Evolutionary conservation across 108 stramenopile genomes (phyloP).

Genomic region (Cyclotella atomus): DNA sequence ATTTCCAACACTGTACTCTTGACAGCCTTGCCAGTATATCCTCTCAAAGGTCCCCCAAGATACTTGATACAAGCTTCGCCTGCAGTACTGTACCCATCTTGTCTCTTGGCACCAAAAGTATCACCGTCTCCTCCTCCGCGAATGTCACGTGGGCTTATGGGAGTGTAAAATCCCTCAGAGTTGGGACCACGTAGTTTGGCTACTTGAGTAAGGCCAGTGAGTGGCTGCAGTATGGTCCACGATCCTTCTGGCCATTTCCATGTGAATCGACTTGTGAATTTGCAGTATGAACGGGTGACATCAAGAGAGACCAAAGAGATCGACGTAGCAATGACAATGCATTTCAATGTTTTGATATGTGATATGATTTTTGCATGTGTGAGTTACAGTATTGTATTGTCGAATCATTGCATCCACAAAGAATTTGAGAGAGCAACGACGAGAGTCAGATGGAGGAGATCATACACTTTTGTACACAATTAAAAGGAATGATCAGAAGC

Average conservation of each 20-base stretch:
- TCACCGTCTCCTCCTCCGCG: slow-evolving; percentile 78
- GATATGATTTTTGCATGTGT: no score
- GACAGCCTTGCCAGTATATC: slow-evolving; percentile 65
- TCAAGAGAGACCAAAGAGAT: background rate
- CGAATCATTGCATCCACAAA: no score
- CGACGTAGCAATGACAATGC: background rate
- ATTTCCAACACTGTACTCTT: slow-evolving; percentile 72
- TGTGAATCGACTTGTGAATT: slow-evolving; percentile 19
- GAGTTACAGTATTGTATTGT: no score
- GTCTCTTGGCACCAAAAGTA: slow-evolving; percentile 22
- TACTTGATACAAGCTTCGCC: slow-evolving; percentile 66
- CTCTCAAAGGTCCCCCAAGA: slow-evolving; percentile 75
- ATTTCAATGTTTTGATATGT: no score
- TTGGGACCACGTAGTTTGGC: slow-evolving; percentile 70
- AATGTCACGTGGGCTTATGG: slow-evolving; percentile 52
- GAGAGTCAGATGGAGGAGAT: background rate
- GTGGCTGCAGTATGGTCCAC: slow-evolving; percentile 70
- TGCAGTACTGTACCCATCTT: background rate
- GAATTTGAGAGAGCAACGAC: no score
- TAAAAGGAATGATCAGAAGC: no score
- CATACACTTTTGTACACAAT: no score
- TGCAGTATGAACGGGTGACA: background rate
- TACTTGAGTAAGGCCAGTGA: slow-evolving; percentile 70
- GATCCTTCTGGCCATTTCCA: slow-evolving; percentile 78
- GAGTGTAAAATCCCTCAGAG: slow-evolving; percentile 62